Percentiles rank a stretch among this genome's conserved stretches.
Conservation (phyloP, 306 rosid species). For the Amphicarpaea edgeworthii region DNA sequence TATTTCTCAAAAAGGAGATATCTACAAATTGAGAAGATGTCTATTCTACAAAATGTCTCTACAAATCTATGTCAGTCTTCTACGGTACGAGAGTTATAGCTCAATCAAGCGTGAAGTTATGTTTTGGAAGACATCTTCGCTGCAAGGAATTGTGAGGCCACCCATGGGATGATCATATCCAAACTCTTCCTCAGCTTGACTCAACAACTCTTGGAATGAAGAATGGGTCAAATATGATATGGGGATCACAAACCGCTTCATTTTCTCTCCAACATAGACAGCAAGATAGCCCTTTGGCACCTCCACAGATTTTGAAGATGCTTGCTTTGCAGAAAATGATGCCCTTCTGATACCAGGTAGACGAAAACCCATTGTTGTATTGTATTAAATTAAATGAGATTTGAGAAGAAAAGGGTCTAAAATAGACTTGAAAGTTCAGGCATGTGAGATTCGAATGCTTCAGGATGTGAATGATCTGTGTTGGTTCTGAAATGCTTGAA, state of each 20-base stretch:
- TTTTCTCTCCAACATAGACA: slow-evolving; percentile 60
- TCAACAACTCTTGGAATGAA: slow-evolving; percentile 53
- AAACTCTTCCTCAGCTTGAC: slow-evolving; percentile 48
- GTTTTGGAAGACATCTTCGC: slow-evolving; percentile 38
- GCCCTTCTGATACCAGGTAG: slow-evolving; percentile 41
- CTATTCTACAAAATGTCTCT: slow-evolving; percentile 30
- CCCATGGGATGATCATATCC: slow-evolving; percentile 63
- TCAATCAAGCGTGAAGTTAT: slow-evolving; percentile 41
- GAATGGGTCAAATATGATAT: slow-evolving; percentile 53
- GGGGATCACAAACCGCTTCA: slow-evolving; percentile 58
- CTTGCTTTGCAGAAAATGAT: slow-evolving; percentile 26
- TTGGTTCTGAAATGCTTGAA: slow-evolving; percentile 28
- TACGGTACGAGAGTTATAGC: background rate
- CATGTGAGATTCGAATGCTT: slow-evolving; percentile 12
- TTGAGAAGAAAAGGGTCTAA: background rate
- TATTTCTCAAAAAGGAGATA: background rate
- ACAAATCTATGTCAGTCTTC: slow-evolving; percentile 26
- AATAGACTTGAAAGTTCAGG: background rate
- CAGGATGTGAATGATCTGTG: slow-evolving; percentile 14
- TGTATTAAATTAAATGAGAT: background rate
- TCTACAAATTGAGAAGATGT: background rate
- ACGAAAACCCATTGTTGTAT: slow-evolving; percentile 47
- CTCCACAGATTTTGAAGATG: slow-evolving; percentile 35
- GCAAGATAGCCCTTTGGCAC: slow-evolving; percentile 60
- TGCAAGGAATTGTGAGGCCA: slow-evolving; percentile 59